A percentile compares a stretch with the other conserved stretches of the same genome.
phyloP scores from a whole-genome alignment of 495 filamentous ascomycete genomes.

The Letharia columbiana region DNA sequence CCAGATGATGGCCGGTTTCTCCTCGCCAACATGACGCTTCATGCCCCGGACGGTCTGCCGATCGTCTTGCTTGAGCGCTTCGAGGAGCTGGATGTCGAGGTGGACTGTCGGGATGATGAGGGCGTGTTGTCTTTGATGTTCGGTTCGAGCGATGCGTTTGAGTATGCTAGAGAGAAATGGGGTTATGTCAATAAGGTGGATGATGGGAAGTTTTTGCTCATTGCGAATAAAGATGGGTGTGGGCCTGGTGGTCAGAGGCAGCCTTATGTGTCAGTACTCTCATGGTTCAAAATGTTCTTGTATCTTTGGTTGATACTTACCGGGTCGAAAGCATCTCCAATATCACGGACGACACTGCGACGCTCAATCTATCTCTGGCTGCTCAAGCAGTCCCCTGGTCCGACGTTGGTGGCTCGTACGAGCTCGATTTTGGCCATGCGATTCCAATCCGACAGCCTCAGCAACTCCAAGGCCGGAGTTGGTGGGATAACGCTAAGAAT shows the following conservation, averaged over 20 bases:
- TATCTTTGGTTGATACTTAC: not conserved
- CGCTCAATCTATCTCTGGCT: conserved; percentile 24
- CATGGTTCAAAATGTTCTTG: not conserved
- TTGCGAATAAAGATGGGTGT: conserved; percentile 32
- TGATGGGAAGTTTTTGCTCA: conserved; percentile 27
- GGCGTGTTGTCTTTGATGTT: conserved; percentile 27
- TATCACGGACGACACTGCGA: not conserved
- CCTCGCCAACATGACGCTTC: conserved; percentile 31
- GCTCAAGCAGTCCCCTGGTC: conserved; percentile 27
- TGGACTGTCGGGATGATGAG: conserved; percentile 29
- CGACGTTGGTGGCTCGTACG: conserved; percentile 30
- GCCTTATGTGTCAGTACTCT: conserved; percentile 27
- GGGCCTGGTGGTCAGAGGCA: conserved; percentile 27
- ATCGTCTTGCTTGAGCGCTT: conserved; percentile 32
- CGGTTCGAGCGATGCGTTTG: conserved; percentile 23
- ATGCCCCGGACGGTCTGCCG: conserved; percentile 27
- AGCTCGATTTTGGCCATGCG: conserved; percentile 31
- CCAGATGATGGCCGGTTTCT: conserved; percentile 24
- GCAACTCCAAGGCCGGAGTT: conserved; percentile 8
- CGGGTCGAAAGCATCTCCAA: not conserved
- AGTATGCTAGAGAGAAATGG: conserved; percentile 26
- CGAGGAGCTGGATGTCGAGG: conserved; percentile 25
- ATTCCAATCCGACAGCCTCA: conserved; percentile 10
- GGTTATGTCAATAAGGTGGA: conserved; percentile 26
- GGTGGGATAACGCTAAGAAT: conserved; percentile 10